These are phyloP conservation scores for Leccinum arenicola DNA, from an alignment of 768 basidiomycete genomes.

Conservation along the genomic window DNA sequence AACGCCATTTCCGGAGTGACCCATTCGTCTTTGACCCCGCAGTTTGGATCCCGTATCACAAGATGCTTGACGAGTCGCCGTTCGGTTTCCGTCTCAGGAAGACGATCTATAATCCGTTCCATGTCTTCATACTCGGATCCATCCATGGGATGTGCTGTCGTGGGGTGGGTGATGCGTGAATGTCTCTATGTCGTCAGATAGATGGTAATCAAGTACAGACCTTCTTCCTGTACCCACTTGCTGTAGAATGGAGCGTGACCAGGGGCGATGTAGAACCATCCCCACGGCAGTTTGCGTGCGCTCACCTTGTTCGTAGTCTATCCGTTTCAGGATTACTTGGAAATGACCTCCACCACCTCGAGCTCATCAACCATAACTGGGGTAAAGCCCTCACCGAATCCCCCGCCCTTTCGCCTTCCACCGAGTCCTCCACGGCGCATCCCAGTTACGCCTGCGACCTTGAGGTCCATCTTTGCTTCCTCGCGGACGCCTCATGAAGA, in stretches of 20 bases:
- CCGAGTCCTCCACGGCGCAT: conserved; percentile 57
- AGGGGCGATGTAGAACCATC: neutral
- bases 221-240: neutral
- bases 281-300: conserved; percentile 25
- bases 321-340: neutral
- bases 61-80: conserved; percentile 60
- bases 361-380: conserved; percentile 50
- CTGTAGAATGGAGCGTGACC: neutral
- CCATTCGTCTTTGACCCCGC: conserved; percentile 52
- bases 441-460: conserved; percentile 78
- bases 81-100: conserved; percentile 58
- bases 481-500: conserved; percentile 81
- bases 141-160: conserved; percentile 23
- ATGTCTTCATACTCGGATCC: conserved; percentile 42
- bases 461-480: conserved; percentile 83
- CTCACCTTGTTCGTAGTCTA: neutral
- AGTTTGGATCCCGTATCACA: conserved; percentile 43
- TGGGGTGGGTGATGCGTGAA: neutral
- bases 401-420: conserved; percentile 35
- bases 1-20: conserved; percentile 53
- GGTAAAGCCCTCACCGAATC: conserved; percentile 28
- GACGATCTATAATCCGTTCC: conserved; percentile 56
- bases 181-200: conserved; percentile 3
- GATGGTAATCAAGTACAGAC: neutral
- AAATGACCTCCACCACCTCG: conserved; percentile 41